Evolutionary conservation across 2,329 filamentous ascomycete genomes (phyloP).

Genomic region (Paraconiothyrium brasiliense): DNA sequence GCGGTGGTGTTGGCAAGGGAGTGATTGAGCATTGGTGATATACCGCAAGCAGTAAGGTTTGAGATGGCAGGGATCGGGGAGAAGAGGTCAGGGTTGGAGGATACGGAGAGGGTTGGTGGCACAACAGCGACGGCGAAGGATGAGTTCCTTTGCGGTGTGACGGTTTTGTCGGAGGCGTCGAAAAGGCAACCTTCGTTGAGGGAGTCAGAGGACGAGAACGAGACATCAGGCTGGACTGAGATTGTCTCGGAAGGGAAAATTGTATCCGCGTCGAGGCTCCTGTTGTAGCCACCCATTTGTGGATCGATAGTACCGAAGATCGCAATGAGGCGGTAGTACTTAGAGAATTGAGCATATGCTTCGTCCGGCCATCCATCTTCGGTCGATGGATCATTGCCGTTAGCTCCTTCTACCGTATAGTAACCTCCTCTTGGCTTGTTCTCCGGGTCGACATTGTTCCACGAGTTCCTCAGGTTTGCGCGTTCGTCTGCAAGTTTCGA

Average conservation of each 20-base stretch:
- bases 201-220: constrained; percentile 49
- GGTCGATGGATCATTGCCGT: constrained; percentile 57
- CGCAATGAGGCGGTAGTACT: constrained; percentile 63
- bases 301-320: constrained; percentile 66
- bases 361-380: constrained; percentile 72
- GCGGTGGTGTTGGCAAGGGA: constrained; percentile 64
- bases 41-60: constrained; percentile 65
- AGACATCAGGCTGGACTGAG: constrained; percentile 39
- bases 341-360: constrained; percentile 64
- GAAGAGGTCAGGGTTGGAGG: constrained; percentile 34
- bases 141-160: constrained; percentile 62
- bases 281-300: constrained; percentile 66
- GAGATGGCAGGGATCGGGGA: constrained; percentile 37
- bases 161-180: constrained; percentile 48
- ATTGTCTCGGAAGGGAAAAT: constrained; percentile 64
- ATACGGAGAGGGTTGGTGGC: constrained; percentile 27
- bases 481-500: constrained; percentile 60
- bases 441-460: constrained; percentile 57
- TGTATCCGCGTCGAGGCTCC: constrained; percentile 57
- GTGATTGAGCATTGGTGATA: constrained; percentile 67
- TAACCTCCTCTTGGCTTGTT: constrained; percentile 63
- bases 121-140: constrained; percentile 44
- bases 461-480: constrained; percentile 65
- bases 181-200: constrained; percentile 66
- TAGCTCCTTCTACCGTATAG: constrained; percentile 53